A percentile compares a stretch with the other conserved stretches of the same genome.
Conservation (phyloP, 2,329 filamentous ascomycete genomes). For the Aspergillus brasiliensis region DNA sequence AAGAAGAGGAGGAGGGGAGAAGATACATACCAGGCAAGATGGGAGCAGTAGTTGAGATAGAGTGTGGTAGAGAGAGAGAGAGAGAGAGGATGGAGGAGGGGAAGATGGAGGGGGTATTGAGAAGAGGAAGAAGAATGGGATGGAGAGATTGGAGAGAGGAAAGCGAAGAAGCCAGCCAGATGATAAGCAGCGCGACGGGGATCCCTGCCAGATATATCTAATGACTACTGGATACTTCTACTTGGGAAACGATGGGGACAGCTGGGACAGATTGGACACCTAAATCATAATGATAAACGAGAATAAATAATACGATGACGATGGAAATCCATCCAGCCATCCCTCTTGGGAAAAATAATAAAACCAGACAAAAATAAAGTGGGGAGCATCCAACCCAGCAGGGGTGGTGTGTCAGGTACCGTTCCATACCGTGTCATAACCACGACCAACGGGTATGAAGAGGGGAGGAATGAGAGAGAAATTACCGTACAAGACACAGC, state of each 20-base stretch:
- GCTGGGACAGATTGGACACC: too few relatives aligned
- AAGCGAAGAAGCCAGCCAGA: not conserved
- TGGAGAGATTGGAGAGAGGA: not conserved
- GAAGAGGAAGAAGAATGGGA: slow-evolving; percentile 5
- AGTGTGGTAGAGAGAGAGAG: slow-evolving; percentile 6
- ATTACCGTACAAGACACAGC: not conserved
- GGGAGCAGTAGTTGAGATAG: not conserved
- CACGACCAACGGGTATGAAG: not conserved
- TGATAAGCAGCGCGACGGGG: not conserved
- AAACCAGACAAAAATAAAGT: too few relatives aligned
- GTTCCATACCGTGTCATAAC: not conserved
- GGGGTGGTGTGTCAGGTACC: too few relatives aligned
- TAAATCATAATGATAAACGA: too few relatives aligned
- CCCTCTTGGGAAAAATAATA: not conserved
- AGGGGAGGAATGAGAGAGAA: not conserved
- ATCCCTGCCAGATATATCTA: not conserved
- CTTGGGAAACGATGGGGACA: too few relatives aligned
- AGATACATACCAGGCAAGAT: slow-evolving; percentile 11
- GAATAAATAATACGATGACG: too few relatives aligned
- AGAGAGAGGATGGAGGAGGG: slow-evolving; percentile 16
- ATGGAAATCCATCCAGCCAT: not conserved
- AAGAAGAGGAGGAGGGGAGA: not conserved
- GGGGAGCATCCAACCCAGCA: too few relatives aligned
- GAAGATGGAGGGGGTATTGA: slow-evolving; percentile 15
- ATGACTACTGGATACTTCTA: not conserved